These are phyloP conservation scores for Pleurotus giganteus DNA, from an alignment of 768 basidiomycete species.

Conservation along the genomic window DNA sequence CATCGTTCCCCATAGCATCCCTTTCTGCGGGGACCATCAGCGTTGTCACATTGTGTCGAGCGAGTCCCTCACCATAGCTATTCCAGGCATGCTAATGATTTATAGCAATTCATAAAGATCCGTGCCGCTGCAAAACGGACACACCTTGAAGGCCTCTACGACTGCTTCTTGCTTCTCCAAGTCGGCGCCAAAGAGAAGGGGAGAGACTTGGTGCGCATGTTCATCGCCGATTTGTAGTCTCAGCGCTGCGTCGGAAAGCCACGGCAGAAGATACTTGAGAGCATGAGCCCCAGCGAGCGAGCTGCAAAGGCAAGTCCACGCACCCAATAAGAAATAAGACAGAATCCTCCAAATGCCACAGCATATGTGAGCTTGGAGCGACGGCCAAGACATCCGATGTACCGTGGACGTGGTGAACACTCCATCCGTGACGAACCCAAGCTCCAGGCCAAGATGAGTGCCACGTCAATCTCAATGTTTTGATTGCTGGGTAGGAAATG, in stretches of 20 bases:
- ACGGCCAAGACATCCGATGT: not conserved
- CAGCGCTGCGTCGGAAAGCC: not conserved
- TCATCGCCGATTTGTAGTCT: not conserved
- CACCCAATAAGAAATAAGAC: not conserved
- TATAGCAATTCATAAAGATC: not conserved
- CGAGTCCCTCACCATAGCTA: not conserved
- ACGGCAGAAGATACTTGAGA: not conserved
- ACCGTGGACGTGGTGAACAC: not conserved
- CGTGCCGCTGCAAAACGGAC: not conserved
- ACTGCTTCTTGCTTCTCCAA: constrained; percentile 4
- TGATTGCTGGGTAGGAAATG: no score
- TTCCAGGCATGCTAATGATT: constrained; percentile 3
- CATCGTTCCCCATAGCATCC: constrained; percentile 63
- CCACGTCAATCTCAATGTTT: no score
- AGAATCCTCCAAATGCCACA: not conserved
- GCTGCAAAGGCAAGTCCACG: not conserved
- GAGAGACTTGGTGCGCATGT: not conserved
- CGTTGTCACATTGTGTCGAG: not conserved
- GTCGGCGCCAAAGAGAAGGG: not conserved
- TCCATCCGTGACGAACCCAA: no score
- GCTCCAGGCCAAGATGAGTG: no score
- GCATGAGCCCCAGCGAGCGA: not conserved
- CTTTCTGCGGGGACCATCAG: not conserved
- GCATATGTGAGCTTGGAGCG: not conserved
- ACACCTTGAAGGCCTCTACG: constrained; percentile 4